Base-by-base conservation (phyloP, 148 eudicot genomes). In the Linanthus parryae region DNA sequence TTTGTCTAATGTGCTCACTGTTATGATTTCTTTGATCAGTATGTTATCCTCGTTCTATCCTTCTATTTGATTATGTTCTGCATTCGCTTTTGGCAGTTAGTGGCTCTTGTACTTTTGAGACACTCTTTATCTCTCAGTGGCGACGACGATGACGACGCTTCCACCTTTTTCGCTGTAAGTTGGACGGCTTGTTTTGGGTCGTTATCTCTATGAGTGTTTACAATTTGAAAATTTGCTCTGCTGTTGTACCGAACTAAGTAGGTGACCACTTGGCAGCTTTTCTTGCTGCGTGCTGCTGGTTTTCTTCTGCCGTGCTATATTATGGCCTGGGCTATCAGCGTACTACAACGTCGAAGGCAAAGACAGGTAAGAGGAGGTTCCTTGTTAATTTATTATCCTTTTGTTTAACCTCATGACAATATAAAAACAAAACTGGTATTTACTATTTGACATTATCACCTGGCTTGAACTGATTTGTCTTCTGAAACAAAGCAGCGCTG, bases 291-390 rank as follows among this genome's bases (percentile, higher is more conserved):
- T 42, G 85, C 78, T 52, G 88, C 82, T 72, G 88, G 88, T 21
- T 87, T 87, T 67, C 85, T 87, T 69, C 76, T 87, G 47, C 92
- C 96, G 7, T 87, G 96, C 67, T 87, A 87, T 73, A 71, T 87
- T 47, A 78, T 87, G 85, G 81, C 79, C 27, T 87, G 96, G 92
- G 96, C 81, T 56, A 75, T 87, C 48, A 72, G 88, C 64, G 61
- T 83, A 40, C 57, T 83, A 62, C 96, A 87, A 59, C 88, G 74
- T 9, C 65, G 92, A 35, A 78, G 83, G 60, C 79, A 83, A 69
- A 78, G 88, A 71, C 85, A 73, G 88, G 92, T 80, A 68, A 54
- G 76, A 8, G 11, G 12, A 37, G 18, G 14, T 34, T 31, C 15
- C 22, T 56, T 43, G 3, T 18, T 49, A 30, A n/a, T n/a, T n/a